Evolutionary conservation across 2,329 filamentous ascomycete species (phyloP), one percentile per base, ranked within the genome.

Genomic region (Fusarium zealandicum): DNA sequence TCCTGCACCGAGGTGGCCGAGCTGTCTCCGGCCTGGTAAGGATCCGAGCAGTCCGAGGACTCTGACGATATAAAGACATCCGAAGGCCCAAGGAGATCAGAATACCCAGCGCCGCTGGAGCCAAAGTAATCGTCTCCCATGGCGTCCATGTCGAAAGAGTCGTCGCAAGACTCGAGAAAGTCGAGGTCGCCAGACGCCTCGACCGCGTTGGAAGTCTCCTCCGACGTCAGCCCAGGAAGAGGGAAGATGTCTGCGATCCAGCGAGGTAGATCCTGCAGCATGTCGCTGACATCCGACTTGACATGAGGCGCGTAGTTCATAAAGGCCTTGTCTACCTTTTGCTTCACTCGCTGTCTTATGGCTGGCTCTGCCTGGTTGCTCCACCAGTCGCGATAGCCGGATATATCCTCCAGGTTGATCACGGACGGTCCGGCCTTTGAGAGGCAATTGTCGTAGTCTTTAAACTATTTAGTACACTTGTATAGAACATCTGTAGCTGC

Each of bases 1-100:
- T 54, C 59, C 31, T 54, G 46, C 1, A 60, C 33, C 6, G 59
- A 62, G 2, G 59, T 62, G 13, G 51, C 51, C 5, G 59, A 62
- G 41, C 59, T 62, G 13, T 20, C 52, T 9, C 59, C 56, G 18
- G 42, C 43, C n/a, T 44, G 51, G 8, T 37, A 57, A 3, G 46
- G 32, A 4, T 57, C 55, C 6, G 59, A 62, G 8, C 46, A 62
- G n/a, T 62, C 59, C 1, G 59, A 46, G 8, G 30, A 51, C 3
- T 55, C 54, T 1, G 32, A 37, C 5, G 51, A 16, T 3, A 13
- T 32, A 12, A 30, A 31, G 1, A 31, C 11, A 9, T 27, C 16
- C 4, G 43, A 27, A 6, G 17, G 13, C 4, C 36, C 28, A 5
- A 38, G 9, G 9, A 10, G 13, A 5, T 12, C 16, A 13, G 12